Conservation (phyloP, 805 yeast genomes). For the Cyberlindnera euphorbiae region DNA sequence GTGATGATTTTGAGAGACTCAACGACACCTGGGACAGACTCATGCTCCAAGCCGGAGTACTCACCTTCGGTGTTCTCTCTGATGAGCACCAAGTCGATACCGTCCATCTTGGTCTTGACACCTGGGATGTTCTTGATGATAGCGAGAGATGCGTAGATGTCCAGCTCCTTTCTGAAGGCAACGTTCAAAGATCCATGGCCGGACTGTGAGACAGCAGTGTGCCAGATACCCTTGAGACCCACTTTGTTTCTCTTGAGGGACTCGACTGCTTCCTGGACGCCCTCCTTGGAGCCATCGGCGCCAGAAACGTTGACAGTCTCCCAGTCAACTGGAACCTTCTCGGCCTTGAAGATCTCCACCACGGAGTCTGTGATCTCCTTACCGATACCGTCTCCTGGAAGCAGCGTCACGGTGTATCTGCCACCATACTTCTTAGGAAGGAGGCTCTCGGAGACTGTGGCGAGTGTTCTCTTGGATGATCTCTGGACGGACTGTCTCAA, state of each 20-base stretch:
- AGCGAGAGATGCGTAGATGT: constrained; percentile 93
- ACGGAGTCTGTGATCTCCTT: constrained; percentile 93
- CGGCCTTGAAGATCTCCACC: constrained; percentile 79
- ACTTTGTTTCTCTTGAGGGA: constrained; percentile 94
- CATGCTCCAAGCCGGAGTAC: constrained; percentile 97
- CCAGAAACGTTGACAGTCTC: constrained; percentile 75
- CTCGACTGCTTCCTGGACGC: constrained; percentile 79
- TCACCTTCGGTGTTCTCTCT: constrained; percentile 99
- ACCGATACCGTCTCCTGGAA: constrained; percentile 99
- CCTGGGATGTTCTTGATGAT: constrained; percentile 92
- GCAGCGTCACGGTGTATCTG: constrained; percentile 85
- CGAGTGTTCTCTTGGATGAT: constrained; percentile 42
- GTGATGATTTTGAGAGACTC: constrained; percentile 95
- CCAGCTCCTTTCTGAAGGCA: constrained; percentile 93
- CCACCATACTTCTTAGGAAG: constrained; percentile 94
- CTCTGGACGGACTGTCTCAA: constrained; percentile 25
- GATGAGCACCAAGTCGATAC: constrained; percentile 88
- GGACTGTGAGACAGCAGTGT: constrained; percentile 79
- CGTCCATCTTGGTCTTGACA: constrained; percentile 82
- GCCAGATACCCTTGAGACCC: constrained; percentile 93
- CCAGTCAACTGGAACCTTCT: constrained; percentile 90
- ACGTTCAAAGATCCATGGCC: constrained; percentile 87
- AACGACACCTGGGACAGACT: constrained; percentile 95
- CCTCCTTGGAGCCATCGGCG: constrained; percentile 45
- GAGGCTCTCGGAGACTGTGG: constrained; percentile 52